Conservation (phyloP, 164 flowering plant genomes). For the Platanus orientalis region DNA sequence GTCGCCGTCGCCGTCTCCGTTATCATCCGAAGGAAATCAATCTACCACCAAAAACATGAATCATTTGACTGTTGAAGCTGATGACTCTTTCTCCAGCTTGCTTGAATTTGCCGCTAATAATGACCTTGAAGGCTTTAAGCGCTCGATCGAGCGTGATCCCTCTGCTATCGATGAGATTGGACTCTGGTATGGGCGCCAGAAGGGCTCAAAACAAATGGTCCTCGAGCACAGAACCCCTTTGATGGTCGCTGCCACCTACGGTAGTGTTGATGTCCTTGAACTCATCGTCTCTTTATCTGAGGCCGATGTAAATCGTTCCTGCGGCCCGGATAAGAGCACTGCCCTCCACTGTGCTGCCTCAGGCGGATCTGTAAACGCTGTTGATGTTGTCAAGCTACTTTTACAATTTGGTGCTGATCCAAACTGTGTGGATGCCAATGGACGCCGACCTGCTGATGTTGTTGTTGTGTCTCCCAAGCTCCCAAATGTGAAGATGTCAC, state of each 20-base stretch:
- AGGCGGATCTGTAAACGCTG: slow-evolving; percentile 68
- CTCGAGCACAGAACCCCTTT: slow-evolving; percentile 78
- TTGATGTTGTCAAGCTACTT: slow-evolving; percentile 64
- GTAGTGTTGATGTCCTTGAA: slow-evolving; percentile 70
- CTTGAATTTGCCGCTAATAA: slow-evolving; percentile 91
- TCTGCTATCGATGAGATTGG: slow-evolving; percentile 65
- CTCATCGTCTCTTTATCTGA: slow-evolving; percentile 54
- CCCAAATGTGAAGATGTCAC: slow-evolving; percentile 28
- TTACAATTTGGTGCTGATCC: slow-evolving; percentile 76
- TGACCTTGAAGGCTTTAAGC: slow-evolving; percentile 62
- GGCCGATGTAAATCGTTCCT: slow-evolving; percentile 56
- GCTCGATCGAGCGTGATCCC: slow-evolving; percentile 44
- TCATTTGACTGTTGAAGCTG: slow-evolving; percentile 56
- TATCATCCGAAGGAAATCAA: slow-evolving; percentile 17
- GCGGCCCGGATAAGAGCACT: slow-evolving; percentile 63
- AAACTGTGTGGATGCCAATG: slow-evolving; percentile 51
- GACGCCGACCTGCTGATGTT: slow-evolving; percentile 62
- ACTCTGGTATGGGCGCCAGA: slow-evolving; percentile 80
- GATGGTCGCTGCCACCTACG: slow-evolving; percentile 95
- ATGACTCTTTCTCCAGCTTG: slow-evolving; percentile 61
- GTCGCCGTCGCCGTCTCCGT: slow-evolving; percentile 11
- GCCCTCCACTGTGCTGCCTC: slow-evolving; percentile 97
- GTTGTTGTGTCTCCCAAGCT: slow-evolving; percentile 66
- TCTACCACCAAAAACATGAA: slow-evolving; percentile 36
- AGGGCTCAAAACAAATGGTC: slow-evolving; percentile 83